These are phyloP conservation scores for Phlebopus sp. DNA, from an alignment of 1,284 basidiomycete genomes.

Conservation along the genomic window DNA sequence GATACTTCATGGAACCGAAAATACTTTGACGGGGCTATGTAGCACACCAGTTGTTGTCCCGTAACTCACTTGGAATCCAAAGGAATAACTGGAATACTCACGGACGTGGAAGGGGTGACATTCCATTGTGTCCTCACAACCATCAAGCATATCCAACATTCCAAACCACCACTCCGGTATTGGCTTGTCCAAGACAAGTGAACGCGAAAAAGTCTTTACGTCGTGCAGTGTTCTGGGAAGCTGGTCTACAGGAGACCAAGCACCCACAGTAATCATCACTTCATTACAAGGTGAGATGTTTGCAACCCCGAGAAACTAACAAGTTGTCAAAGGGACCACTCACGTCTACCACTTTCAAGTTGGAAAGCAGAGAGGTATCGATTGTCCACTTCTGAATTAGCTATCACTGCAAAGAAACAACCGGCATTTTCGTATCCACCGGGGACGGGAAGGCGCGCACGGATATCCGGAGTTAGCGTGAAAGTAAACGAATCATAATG, in stretches of 20 bases:
- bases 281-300: no score
- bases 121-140: constrained; percentile 11
- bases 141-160: constrained; percentile 14
- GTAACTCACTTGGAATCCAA: neutral
- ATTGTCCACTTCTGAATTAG: neutral
- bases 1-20: neutral
- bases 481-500: neutral
- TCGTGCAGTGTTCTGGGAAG: neutral
- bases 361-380: neutral
- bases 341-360: neutral
- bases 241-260: neutral
- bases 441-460: neutral
- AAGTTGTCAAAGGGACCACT: neutral
- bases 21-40: neutral
- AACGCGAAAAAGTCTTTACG: constrained; percentile 1
- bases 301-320: neutral
- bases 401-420: neutral
- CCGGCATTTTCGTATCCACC: neutral
- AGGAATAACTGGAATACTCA: neutral
- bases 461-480: neutral
- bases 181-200: constrained; percentile 9
- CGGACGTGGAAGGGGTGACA: constrained; percentile 9
- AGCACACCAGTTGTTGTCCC: neutral
- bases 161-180: constrained; percentile 15
- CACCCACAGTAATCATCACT: neutral